Evolutionary conservation across 1,284 basidiomycete genomes (phyloP).

Genomic region (Tilletia indica): DNA sequence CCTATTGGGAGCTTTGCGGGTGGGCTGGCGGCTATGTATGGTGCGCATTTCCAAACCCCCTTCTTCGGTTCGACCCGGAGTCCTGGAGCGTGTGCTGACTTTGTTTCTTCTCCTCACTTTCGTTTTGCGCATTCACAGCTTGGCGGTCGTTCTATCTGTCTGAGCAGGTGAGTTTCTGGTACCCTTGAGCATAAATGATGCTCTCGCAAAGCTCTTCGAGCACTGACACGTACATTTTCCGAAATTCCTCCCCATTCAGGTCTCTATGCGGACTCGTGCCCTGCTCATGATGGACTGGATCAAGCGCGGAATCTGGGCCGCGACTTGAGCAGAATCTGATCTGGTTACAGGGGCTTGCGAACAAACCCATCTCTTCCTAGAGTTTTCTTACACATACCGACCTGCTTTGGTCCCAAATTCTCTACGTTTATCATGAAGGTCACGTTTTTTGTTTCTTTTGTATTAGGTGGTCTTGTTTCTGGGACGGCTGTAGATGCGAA

Average conservation of each 20-base stretch:
- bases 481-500: no score
- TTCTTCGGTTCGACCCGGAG: not conserved
- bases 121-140: not conserved
- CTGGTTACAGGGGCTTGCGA: no score
- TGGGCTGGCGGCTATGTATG: slow-evolving; percentile 53
- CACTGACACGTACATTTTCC: no score
- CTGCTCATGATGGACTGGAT: slow-evolving; percentile 52
- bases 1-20: slow-evolving; percentile 48
- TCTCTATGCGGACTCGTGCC: slow-evolving; percentile 43
- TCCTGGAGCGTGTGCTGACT: not conserved
- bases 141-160: slow-evolving; percentile 28
- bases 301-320: slow-evolving; percentile 48
- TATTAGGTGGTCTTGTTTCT: no score
- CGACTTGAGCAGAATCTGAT: slow-evolving; percentile 27
- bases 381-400: no score
- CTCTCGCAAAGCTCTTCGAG: no score
- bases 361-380: no score
- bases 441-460: no score
- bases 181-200: not conserved
- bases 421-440: no score
- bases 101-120: not conserved
- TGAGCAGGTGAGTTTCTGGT: slow-evolving; percentile 28
- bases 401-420: no score
- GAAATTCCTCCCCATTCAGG: slow-evolving; percentile 4
- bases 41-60: not conserved